Percentiles rank a stretch among this genome's conserved stretches.
phyloP scores from a whole-genome alignment of 176 grass and related monocot genomes.

The Oryza meridionalis region DNA sequence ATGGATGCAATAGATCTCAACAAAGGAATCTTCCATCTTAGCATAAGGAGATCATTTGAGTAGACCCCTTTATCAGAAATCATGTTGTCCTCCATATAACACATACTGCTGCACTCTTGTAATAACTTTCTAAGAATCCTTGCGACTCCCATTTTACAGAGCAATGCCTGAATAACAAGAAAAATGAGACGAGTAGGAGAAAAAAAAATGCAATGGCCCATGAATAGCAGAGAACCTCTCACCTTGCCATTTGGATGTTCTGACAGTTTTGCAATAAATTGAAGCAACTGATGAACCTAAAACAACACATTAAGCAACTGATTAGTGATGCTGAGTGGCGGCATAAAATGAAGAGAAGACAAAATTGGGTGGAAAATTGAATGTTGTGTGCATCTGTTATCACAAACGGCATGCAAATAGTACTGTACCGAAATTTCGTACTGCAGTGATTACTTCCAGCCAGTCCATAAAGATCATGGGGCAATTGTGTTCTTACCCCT shows the following conservation, averaged over 20 bases:
- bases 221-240: constrained; percentile 23
- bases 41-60: constrained; percentile 44
- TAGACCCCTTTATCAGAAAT: constrained; percentile 37
- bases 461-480: constrained; percentile 8
- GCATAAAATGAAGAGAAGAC: constrained; percentile 24
- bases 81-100: constrained; percentile 46
- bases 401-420: neutral
- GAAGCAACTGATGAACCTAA: constrained; percentile 90
- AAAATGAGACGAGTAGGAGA: constrained; percentile 40
- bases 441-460: no score
- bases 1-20: constrained; percentile 70
- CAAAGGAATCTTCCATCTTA: constrained; percentile 72
- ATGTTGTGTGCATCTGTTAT: neutral
- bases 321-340: constrained; percentile 7
- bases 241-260: constrained; percentile 95
- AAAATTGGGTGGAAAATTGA: constrained; percentile 26
- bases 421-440: no score
- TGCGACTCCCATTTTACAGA: constrained; percentile 67
- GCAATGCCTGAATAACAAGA: constrained; percentile 60
- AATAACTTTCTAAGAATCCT: constrained; percentile 71
- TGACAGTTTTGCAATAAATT: constrained; percentile 76
- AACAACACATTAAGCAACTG: constrained; percentile 38
- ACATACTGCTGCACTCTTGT: constrained; percentile 48
- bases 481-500: no score
- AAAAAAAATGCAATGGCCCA: constrained; percentile 6